Conservation (phyloP, 805 yeast species). For the Isabelozyma heimii region DNA sequence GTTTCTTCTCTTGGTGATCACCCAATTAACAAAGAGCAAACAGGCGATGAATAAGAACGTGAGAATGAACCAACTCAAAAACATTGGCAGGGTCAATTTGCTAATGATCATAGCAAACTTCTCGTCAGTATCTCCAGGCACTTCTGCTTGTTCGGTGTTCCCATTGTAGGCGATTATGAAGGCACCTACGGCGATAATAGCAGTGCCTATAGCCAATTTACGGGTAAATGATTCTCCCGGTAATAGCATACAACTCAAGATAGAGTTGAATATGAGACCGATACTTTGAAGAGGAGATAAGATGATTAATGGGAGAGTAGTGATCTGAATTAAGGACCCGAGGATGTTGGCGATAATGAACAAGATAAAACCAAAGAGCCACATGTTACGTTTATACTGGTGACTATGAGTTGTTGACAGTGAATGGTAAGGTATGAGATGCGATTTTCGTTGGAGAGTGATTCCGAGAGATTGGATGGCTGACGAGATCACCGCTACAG, state of each 20-base stretch:
- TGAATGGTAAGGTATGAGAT: conserved; percentile 42
- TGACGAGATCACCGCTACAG: conserved; percentile 70
- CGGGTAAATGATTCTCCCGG: conserved; percentile 66
- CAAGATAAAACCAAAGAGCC: conserved; percentile 72
- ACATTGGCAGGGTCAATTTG: conserved; percentile 37
- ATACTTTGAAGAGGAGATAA: conserved; percentile 81
- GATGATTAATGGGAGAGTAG: conserved; percentile 77
- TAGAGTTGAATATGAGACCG: conserved; percentile 83
- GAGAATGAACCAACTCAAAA: conserved; percentile 55
- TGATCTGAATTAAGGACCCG: conserved; percentile 80
- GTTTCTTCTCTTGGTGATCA: conserved; percentile 10
- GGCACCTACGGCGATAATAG: conserved; percentile 70
- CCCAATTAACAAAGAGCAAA: conserved; percentile 21
- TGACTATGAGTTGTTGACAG: conserved; percentile 15
- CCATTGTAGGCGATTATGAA: conserved; percentile 75
- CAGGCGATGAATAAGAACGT: conserved; percentile 29
- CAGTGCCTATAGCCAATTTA: conserved; percentile 60
- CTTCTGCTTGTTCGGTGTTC: conserved; percentile 28
- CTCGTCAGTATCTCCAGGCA: conserved; percentile 13
- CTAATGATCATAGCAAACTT: conserved; percentile 40
- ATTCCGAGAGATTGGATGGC: conserved; percentile 80
- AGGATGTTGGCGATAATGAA: conserved; percentile 72
- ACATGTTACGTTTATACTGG: conserved; percentile 51
- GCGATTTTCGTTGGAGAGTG: conserved; percentile 78
- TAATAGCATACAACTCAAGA: conserved; percentile 61